phyloP scores from a whole-genome alignment of 352 stramenopile genomes.

The Phytophthora cactorum region DNA sequence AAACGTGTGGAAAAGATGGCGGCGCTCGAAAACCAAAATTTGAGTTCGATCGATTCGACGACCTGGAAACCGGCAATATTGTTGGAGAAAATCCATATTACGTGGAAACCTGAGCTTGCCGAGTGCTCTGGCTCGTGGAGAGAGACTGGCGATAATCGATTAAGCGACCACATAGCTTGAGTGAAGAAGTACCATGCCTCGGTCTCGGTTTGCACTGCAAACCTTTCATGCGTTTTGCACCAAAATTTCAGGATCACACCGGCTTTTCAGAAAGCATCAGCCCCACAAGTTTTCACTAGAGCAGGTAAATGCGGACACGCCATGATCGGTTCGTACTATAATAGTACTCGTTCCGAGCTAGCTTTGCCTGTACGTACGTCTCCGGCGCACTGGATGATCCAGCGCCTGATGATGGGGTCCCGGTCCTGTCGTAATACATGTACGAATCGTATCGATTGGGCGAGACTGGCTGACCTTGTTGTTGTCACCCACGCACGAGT shows the following conservation, averaged over 20 bases:
- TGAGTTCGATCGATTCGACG: conserved; percentile 13
- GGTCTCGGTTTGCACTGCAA: conserved; percentile 8
- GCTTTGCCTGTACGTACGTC: not conserved
- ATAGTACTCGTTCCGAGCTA: not conserved
- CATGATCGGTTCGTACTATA: conserved; percentile 12
- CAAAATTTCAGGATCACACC: conserved; percentile 27
- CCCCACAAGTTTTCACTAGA: conserved; percentile 6
- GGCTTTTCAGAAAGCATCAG: conserved; percentile 23
- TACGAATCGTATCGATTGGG: conserved; percentile 8
- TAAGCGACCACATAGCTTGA: conserved; percentile 13
- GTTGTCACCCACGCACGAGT: not conserved
- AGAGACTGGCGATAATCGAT: conserved; percentile 31
- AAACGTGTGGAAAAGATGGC: conserved; percentile 13
- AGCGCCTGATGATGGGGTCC: conserved; percentile 2
- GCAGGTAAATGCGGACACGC: conserved; percentile 11
- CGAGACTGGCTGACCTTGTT: not conserved
- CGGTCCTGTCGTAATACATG: not conserved
- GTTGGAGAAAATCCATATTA: conserved; percentile 26
- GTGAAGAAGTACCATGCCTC: conserved; percentile 3
- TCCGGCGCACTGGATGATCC: not conserved
- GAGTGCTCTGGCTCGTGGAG: conserved; percentile 18
- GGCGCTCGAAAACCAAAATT: conserved; percentile 16
- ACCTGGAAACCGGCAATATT: conserved; percentile 24
- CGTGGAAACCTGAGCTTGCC: conserved; percentile 1
- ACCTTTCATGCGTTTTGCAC: conserved; percentile 11